phyloP scores from a whole-genome alignment of 2,329 filamentous ascomycete species.

The Xenoacremonium recifei region DNA sequence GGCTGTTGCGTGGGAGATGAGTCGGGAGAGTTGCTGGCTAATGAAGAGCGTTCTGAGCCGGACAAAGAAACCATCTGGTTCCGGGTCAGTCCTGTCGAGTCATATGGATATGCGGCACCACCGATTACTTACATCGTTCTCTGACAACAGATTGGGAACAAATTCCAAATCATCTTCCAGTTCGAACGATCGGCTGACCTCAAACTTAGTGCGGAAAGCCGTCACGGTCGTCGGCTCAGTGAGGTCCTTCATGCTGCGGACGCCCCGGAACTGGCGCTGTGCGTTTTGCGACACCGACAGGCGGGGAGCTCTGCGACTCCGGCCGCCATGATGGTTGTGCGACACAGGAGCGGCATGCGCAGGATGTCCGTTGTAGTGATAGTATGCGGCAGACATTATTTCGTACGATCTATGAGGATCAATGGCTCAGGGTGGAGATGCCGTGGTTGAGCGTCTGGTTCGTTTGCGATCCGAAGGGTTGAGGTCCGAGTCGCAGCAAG shows the following conservation, averaged over 20 bases:
- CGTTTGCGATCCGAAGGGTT: too few relatives aligned
- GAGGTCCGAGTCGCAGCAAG: too few relatives aligned
- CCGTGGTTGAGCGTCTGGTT: too few relatives aligned
- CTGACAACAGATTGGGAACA: slow-evolving; percentile 87
- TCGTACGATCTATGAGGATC: slow-evolving; percentile 9
- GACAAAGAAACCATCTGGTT: slow-evolving; percentile 91
- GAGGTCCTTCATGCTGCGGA: slow-evolving; percentile 83
- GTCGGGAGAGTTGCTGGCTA: slow-evolving; percentile 91
- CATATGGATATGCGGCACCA: too few relatives aligned
- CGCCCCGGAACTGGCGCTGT: slow-evolving; percentile 82
- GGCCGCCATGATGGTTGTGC: slow-evolving; percentile 79
- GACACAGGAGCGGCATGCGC: slow-evolving; percentile 58
- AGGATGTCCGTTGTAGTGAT: slow-evolving; percentile 59
- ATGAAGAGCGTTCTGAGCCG: slow-evolving; percentile 87
- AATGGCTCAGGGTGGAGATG: too few relatives aligned
- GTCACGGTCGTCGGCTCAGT: slow-evolving; percentile 73
- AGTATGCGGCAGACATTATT: slow-evolving; percentile 64
- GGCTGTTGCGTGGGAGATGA: slow-evolving; percentile 89
- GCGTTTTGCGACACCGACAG: slow-evolving; percentile 77
- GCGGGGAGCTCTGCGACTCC: slow-evolving; percentile 80
- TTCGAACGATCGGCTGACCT: slow-evolving; percentile 90
- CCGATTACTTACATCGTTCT: slow-evolving; percentile 75
- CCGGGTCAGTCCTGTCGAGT: too few relatives aligned
- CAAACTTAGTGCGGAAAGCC: slow-evolving; percentile 82
- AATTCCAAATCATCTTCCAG: slow-evolving; percentile 96